Base-by-base conservation (phyloP, 148 eudicot species). In the Amaranthus hypochondriacus region DNA sequence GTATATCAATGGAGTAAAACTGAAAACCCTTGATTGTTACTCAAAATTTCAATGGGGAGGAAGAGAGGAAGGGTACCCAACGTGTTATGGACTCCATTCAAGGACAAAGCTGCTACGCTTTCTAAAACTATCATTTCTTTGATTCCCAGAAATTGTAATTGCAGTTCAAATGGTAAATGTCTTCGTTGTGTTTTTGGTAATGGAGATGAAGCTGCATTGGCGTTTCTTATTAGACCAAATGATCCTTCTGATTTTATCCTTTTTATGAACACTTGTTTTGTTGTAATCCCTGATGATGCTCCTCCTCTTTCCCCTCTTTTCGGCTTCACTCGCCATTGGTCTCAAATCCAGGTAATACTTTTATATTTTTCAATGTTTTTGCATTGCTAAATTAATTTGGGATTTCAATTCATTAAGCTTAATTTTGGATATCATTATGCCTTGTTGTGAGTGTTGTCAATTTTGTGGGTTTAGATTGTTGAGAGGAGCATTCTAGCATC, bases 251-350 rank as follows among this genome's bases (percentile, higher is more conserved):
- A 85, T 3, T 93, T 83, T 71, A 88, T 76, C 18, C 79, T 66
- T 5, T 87, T 93, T n/a, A 80, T 93, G 71, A 69, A 42, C 1
- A 72, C 70, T n/a, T 89, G 90, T 76, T 87, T 86, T 75, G 89
- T 88, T 56, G 95, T 89, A 43, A 75, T 91, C 4, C 76, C 87
- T 47, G 73, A 73, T 0, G 54, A 81, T 49, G 95, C 92, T 58
- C 90, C 95, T 76, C 84, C 87, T 47, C 39, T 83, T 8, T 75
- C 83, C 21, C 59, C 80, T 2, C 68, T 46, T 56, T 66, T 70
- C 55, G 55, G 72, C 62, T 82, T 77, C 50, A 66, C 70, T 15
- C 66, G 60, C 61, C 87, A 81, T 49, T 93, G 90, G 90, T 60
- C 92, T 68, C 92, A 83, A 56, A 76, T 21, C 14, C 79, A 89